phyloP scores from a whole-genome alignment of 176 grass and related monocot genomes.

The Phragmites australis region DNA sequence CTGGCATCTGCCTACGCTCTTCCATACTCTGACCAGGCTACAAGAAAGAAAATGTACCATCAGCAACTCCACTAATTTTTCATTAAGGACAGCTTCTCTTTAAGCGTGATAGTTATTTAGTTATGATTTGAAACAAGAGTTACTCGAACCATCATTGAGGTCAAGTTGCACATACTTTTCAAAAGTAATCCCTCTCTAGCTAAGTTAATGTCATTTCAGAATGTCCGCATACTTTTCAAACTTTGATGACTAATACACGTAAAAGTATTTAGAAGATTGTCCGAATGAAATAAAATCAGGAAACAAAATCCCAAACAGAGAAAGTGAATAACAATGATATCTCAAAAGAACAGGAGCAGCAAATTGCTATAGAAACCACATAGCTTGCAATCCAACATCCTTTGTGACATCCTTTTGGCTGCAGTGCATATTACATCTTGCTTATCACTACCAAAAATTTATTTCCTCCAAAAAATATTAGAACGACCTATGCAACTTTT shows the following conservation, averaged over 20 bases:
- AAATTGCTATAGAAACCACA: conserved; percentile 16
- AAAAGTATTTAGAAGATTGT: conserved; percentile 6
- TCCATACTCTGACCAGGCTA: conserved; percentile 76
- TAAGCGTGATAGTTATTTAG: conserved; percentile 9
- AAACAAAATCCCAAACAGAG: conserved; percentile 2
- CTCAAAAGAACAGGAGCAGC: neutral
- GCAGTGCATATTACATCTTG: neutral
- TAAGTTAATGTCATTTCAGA: conserved; percentile 3
- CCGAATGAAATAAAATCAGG: conserved; percentile 2
- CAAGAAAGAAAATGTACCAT: conserved; percentile 39
- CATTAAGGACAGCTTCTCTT: neutral
- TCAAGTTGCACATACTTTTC: conserved; percentile 23
- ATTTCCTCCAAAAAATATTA: neutral
- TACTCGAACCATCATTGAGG: conserved; percentile 7
- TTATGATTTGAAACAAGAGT: conserved; percentile 5
- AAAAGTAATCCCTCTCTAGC: neutral
- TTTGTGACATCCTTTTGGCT: neutral
- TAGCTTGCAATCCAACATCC: conserved; percentile 2
- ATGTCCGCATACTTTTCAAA: neutral
- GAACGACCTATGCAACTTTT: neutral
- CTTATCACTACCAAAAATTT: neutral
- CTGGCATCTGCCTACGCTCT: conserved; percentile 61
- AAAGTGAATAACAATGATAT: neutral
- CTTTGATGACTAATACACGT: neutral
- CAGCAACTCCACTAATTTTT: conserved; percentile 6